These are phyloP conservation scores for Chlamydomonas schloesseri DNA, from an alignment of 139 green algal genomes.

Conservation along the genomic window DNA sequence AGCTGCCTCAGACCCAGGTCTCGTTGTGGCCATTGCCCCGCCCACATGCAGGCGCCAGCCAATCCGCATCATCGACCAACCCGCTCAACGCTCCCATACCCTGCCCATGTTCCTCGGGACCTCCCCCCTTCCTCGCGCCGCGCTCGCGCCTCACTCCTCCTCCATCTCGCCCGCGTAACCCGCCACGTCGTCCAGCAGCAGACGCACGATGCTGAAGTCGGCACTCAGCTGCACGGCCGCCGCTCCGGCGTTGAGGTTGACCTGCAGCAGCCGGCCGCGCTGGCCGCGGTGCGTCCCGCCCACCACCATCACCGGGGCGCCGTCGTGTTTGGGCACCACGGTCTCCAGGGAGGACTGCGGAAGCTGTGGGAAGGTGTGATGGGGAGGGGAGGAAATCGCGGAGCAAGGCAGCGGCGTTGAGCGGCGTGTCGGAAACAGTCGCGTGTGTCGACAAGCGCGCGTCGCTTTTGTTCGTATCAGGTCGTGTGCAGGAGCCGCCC, in stretches of 20 bases:
- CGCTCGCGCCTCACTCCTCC: conserved; percentile 16
- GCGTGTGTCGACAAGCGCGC: too few relatives aligned
- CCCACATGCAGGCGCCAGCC: too few relatives aligned
- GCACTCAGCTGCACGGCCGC: conserved; percentile 78
- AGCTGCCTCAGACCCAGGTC: too few relatives aligned
- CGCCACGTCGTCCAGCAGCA: conserved; percentile 81
- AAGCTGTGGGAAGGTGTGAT: conserved; percentile 52
- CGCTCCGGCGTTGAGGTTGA: conserved; percentile 54
- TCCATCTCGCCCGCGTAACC: conserved; percentile 65
- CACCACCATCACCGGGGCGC: conserved; percentile 76
- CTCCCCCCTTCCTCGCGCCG: too few relatives aligned
- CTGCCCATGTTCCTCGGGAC: too few relatives aligned
- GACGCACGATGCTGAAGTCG: conserved; percentile 72
- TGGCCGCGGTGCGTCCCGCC: conserved; percentile 65
- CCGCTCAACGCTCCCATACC: too few relatives aligned
- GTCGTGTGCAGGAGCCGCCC: too few relatives aligned
- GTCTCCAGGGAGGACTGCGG: conserved; percentile 80
- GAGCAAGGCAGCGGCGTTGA: too few relatives aligned
- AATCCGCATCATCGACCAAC: too few relatives aligned
- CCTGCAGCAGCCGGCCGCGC: conserved; percentile 67
- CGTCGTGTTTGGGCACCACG: conserved; percentile 77
- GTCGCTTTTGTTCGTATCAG: too few relatives aligned
- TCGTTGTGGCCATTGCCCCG: too few relatives aligned
- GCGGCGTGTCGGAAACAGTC: neutral
- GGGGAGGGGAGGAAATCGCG: neutral